These are phyloP conservation scores for Alternaria novae-zelandiae DNA, from an alignment of 2,329 filamentous ascomycete genomes.

Conservation along the genomic window DNA sequence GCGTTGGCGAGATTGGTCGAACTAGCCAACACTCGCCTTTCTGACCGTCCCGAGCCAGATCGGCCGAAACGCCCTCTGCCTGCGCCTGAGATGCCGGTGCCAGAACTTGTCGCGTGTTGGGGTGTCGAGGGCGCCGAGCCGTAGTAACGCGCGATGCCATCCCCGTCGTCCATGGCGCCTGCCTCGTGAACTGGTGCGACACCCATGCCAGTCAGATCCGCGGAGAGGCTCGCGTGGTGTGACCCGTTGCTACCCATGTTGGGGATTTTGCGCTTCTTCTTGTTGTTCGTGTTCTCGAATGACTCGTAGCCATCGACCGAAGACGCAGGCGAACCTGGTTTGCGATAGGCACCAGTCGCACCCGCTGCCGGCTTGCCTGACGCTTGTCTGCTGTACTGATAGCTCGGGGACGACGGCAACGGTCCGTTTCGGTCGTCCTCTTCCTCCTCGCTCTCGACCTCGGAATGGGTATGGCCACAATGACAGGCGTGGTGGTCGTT, in stretches of 20 bases:
- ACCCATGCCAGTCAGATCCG: slow-evolving; percentile 70
- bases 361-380: slow-evolving; percentile 30
- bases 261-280: slow-evolving; percentile 98
- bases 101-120: slow-evolving; percentile 52
- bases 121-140: slow-evolving; percentile 62
- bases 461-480: slow-evolving; percentile 55
- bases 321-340: slow-evolving; percentile 66
- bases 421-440: slow-evolving; percentile 52
- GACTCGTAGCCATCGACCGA: slow-evolving; percentile 91
- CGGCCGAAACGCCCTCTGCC: slow-evolving; percentile 85
- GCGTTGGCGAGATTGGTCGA: slow-evolving; percentile 53
- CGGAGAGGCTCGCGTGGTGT: slow-evolving; percentile 63
- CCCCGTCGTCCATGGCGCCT: slow-evolving; percentile 53
- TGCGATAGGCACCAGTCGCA: slow-evolving; percentile 43
- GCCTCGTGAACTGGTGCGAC: slow-evolving; percentile 57
- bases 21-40: slow-evolving; percentile 52
- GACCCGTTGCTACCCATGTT: slow-evolving; percentile 75
- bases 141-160: slow-evolving; percentile 60
- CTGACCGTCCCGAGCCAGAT: slow-evolving; percentile 50
- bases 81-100: slow-evolving; percentile 79
- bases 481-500: slow-evolving; percentile 58
- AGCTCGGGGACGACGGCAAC: slow-evolving; percentile 51
- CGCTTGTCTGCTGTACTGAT: slow-evolving; percentile 44
- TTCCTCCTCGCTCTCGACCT: slow-evolving; percentile 67
- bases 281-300: slow-evolving; percentile 98